A percentile compares a stretch with the other conserved stretches of the same genome.
Conservation (phyloP, 2,329 filamentous ascomycete genomes). For the Cladosporium austrohemisphaericum region DNA sequence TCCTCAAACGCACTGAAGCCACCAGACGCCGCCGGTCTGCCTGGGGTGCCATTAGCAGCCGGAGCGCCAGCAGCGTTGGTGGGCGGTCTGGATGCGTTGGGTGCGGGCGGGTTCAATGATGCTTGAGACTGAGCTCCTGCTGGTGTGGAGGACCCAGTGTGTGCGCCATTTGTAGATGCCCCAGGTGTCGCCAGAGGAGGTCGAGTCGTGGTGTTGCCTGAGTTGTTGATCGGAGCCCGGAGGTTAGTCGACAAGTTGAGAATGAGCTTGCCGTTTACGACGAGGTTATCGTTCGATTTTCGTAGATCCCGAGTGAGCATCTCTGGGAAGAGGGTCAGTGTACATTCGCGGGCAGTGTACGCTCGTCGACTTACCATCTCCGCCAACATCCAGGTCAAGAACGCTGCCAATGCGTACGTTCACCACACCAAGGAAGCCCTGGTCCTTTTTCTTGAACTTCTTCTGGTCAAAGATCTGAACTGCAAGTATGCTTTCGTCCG, state of each 20-base stretch:
- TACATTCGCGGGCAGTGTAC: background rate
- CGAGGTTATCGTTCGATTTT: conserved; percentile 95
- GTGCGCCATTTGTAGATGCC: conserved; percentile 36
- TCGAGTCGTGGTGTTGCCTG: conserved; percentile 36
- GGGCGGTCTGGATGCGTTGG: conserved; percentile 24
- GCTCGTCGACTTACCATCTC: conserved; percentile 67
- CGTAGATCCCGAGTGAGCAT: conserved; percentile 98
- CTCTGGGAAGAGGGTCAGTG: conserved; percentile 50
- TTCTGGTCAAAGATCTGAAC: conserved; percentile 99
- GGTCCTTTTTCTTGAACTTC: conserved; percentile 99
- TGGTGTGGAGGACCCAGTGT: conserved; percentile 36
- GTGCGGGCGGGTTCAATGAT: conserved; percentile 30
- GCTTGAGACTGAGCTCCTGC: conserved; percentile 37
- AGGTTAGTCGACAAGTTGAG: conserved; percentile 94
- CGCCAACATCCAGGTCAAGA: conserved; percentile 82
- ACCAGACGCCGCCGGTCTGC: conserved; percentile 43
- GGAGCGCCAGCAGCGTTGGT: conserved; percentile 24
- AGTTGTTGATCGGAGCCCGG: conserved; percentile 60
- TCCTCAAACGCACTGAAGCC: conserved; percentile 90
- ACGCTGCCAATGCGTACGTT: conserved; percentile 94
- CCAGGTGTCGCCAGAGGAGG: conserved; percentile 39
- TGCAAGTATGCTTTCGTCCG: conserved; percentile 92
- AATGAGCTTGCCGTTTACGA: conserved; percentile 96
- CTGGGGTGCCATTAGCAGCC: conserved; percentile 24
- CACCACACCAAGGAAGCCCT: conserved; percentile 95